Evolutionary conservation across 768 basidiomycete species (phyloP), one percentile per base, ranked within the genome.

Genomic region (Boletus coccyginus): DNA sequence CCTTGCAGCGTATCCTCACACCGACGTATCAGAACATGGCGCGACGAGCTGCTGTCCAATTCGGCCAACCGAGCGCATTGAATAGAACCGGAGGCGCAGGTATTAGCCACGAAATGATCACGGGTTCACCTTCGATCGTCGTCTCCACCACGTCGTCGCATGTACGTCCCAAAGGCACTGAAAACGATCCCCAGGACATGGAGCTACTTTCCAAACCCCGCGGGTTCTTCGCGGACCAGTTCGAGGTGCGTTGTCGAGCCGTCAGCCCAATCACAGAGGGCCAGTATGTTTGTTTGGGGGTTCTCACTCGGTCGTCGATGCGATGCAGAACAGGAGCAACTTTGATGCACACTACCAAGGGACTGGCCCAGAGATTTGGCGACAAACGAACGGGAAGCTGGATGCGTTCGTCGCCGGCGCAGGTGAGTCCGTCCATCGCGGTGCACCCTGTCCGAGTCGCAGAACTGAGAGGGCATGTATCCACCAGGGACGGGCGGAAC

Each of bases 401-500:
- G 81, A 90, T 66, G 93, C 88, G 7, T 98, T 98, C 64, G 87
- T 98, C 41, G 84, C 87, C 31, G 96, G 96, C 2, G 94, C 96
- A 53, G 94, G 94, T 85, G 55, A 56, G 74, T 56, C 32, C n/a
- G 17, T 12, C 21, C 36, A 16, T 55, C 14, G 16, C 19, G 10
- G 27, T 27, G 3, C n/a, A 3, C 32, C 27, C n/a, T 7, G 5
- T 32, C 11, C 7, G 13, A 24, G 46, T 0, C 12, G 6, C n/a
- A 13, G 13, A n/a, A 33, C 32, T 43, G 17, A 50, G n/a, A 38
- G n/a, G 39, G 5, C 10, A 40, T 32, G n/a, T 8, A 14, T 14
- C 5, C 48, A 89, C n/a, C n/a, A n/a, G 92, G 94, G n/a, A 98
- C 96, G 3, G 96, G 97, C 7, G 97, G 97, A 13, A 98, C 96